Evolutionary conservation across 106 monocot genomes (phyloP).

Genomic region (Allium cepa): DNA sequence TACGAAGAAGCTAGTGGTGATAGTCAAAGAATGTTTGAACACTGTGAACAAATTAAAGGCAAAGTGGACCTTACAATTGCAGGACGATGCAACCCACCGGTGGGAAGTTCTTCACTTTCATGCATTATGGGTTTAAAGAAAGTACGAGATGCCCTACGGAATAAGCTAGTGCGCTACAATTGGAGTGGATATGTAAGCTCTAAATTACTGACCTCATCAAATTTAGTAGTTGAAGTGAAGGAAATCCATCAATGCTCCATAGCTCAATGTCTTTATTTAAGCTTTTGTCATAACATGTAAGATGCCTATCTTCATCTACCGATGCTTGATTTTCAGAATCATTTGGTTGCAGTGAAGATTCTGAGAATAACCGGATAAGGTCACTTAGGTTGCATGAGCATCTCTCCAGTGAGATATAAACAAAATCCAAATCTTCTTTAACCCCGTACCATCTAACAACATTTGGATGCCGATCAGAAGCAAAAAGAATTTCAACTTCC

Average conservation of each 20-base stretch:
- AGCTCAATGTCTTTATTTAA: constrained; percentile 35
- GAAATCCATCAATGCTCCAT: constrained; percentile 75
- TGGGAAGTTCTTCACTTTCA: no score
- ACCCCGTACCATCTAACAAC: constrained; percentile 91
- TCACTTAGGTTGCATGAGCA: constrained; percentile 78
- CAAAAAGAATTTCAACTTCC: constrained; percentile 86
- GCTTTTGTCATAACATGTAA: constrained; percentile 12
- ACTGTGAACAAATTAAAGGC: no score
- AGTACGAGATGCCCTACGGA: not conserved
- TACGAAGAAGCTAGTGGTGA: no score
- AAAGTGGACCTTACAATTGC: no score
- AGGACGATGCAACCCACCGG: no score
- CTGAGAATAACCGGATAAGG: constrained; percentile 42
- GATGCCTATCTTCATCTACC: constrained; percentile 8
- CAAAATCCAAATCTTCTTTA: constrained; percentile 87
- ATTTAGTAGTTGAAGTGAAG: constrained; percentile 70
- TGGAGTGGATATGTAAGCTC: not conserved
- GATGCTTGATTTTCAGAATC: constrained; percentile 9
- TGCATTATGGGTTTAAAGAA: no score
- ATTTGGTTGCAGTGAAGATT: constrained; percentile 14
- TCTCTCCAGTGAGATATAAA: constrained; percentile 88
- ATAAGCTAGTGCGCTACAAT: not conserved
- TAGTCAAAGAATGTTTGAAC: no score
- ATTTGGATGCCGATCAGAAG: constrained; percentile 88
- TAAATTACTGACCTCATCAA: constrained; percentile 77